Evolutionary conservation across 768 basidiomycete species (phyloP).

Genomic region (Tricholoma furcatifolium): DNA sequence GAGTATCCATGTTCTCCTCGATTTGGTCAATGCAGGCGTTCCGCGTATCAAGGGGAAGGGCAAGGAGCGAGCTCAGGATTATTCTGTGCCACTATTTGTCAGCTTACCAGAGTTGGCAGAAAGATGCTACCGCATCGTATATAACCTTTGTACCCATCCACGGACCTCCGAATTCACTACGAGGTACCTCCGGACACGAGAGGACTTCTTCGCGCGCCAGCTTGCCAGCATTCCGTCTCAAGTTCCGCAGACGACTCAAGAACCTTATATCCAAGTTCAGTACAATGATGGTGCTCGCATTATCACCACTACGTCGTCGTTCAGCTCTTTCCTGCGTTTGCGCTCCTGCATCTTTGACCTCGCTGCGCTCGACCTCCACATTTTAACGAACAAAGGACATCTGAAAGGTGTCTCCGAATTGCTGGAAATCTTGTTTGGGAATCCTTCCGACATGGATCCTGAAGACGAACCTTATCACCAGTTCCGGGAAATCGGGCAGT

Average conservation of each 20-base stretch:
- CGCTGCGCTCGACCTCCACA: conserved; percentile 84
- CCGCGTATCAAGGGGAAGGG: conserved; percentile 51
- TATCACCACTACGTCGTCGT: conserved; percentile 61
- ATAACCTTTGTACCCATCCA: conserved; percentile 86
- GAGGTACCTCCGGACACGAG: conserved; percentile 82
- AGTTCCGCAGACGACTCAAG: conserved; percentile 47
- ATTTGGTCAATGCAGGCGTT: conserved; percentile 71
- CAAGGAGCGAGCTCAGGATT: conserved; percentile 32
- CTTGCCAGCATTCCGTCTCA: conserved; percentile 73
- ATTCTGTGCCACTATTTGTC: conserved; percentile 53
- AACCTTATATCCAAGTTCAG: conserved; percentile 56
- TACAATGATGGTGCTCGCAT: conserved; percentile 74
- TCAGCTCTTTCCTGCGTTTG: conserved; percentile 77
- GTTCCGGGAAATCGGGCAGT: conserved; percentile 77
- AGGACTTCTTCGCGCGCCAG: conserved; percentile 88
- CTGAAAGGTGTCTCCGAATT: conserved; percentile 71
- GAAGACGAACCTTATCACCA: conserved; percentile 52
- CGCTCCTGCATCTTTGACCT: conserved; percentile 86
- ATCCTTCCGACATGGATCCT: conserved; percentile 48
- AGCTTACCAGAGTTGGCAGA: conserved; percentile 79
- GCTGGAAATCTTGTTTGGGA: conserved; percentile 79
- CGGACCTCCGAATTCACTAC: conserved; percentile 78
- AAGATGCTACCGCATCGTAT: conserved; percentile 77
- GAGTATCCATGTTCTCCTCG: conserved; percentile 79
- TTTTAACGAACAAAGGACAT: conserved; percentile 77